Base-by-base conservation (phyloP, 1,139 yeast species). In the Saccharomyces hybrid region DNA sequence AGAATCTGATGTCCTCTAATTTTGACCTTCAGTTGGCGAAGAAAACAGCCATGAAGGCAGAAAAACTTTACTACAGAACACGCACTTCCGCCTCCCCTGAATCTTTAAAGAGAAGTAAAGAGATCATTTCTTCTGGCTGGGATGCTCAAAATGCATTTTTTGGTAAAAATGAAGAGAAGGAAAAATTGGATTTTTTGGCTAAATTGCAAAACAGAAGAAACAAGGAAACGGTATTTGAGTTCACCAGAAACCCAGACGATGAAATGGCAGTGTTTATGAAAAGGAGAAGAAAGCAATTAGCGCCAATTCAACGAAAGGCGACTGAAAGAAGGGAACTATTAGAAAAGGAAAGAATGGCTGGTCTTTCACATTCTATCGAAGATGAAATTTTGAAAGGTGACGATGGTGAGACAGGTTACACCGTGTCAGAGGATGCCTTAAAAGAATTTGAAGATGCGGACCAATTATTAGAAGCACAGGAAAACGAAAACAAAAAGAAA, bases 171-270 rank as follows among this genome's bases (percentile, higher is more conserved):
- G 66, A 78, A 54, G 97, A 90, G 66, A 77, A 75, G 57, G 96
- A 86, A 61, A 88, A 90, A 68, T 79, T 88, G 49, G 80, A 74
- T 20, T 84, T 93, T 64, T 77, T 95, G 61, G 86, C 82, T 11
- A 82, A 83, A 63, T 75, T 95, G 57, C 80, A 81, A 54, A 80
- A 88, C 62, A 77, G 97, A 65, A 70, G 78, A 52, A 75, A 81
- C 50, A 85, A 88, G 65, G 98, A 93, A 68, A 95, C 99, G 0
- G 97, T 95, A 7, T 95, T 95, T 70, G 99, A 95, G 70, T 86
- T 89, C 71, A 77, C 79, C 56, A 81, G 83, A 62, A 76, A 75
- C 53, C 80, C 79, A 53, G 91, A 86, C 60, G 87, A 87, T 60
- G 83, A 83, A 59, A 73, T 90, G 66, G 87, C 88, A 42, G 85